These are phyloP conservation scores for Royoungia palumana DNA, from an alignment of 768 basidiomycete species.

Conservation along the genomic window DNA sequence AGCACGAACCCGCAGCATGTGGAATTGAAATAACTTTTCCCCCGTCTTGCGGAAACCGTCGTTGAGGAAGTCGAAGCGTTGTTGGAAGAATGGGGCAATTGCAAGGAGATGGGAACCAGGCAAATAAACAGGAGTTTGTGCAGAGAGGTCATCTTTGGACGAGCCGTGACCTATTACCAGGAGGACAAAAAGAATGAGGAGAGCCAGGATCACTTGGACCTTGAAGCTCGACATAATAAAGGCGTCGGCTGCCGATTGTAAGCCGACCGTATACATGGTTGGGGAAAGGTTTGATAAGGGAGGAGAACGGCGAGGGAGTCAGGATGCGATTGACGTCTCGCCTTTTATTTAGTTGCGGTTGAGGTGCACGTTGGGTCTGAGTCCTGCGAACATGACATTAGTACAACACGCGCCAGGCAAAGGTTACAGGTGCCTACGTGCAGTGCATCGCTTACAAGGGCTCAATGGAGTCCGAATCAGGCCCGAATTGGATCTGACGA, in stretches of 20 bases:
- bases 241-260: constrained; percentile 37
- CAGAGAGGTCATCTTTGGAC: constrained; percentile 44
- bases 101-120: constrained; percentile 57
- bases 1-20: constrained; percentile 57
- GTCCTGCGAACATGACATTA: constrained; percentile 25
- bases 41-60: constrained; percentile 69
- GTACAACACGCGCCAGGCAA: constrained; percentile 20
- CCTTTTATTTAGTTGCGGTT: constrained; percentile 22
- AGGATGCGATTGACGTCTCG: constrained; percentile 17
- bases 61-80: constrained; percentile 68
- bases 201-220: constrained; percentile 32
- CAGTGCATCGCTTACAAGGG: constrained; percentile 12
- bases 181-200: constrained; percentile 38
- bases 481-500: constrained; percentile 18
- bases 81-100: constrained; percentile 65
- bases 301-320: constrained; percentile 22
- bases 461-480: constrained; percentile 10
- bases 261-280: constrained; percentile 42
- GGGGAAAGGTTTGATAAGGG: constrained; percentile 24
- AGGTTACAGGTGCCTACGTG: constrained; percentile 14
- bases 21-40: constrained; percentile 65
- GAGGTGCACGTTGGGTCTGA: constrained; percentile 19
- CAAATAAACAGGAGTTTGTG: constrained; percentile 48
- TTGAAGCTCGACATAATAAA: constrained; percentile 35
- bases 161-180: constrained; percentile 34